phyloP scores from a whole-genome alignment of 1,284 basidiomycete species.

The Cryptococcus depauperatus region DNA sequence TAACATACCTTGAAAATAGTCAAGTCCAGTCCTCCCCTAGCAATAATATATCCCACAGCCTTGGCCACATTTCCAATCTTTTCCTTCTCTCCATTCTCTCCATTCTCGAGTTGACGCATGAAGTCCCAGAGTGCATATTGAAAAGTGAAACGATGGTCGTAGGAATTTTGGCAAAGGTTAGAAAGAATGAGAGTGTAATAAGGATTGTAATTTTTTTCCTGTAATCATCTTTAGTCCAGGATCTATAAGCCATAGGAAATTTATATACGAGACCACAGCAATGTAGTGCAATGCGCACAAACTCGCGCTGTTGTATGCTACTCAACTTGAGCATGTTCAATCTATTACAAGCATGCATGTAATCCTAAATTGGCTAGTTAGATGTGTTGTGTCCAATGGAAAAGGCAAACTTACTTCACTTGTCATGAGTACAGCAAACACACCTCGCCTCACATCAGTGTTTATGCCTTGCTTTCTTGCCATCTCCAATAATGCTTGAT shows the following conservation, averaged over 20 bases:
- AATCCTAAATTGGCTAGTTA: slow-evolving; percentile 80
- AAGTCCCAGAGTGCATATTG: slow-evolving; percentile 99
- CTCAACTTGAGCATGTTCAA: slow-evolving; percentile 73
- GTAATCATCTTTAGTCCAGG: slow-evolving; percentile 5
- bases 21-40: slow-evolving; percentile 62
- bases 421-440: slow-evolving; percentile 91
- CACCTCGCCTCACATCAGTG: slow-evolving; percentile 80
- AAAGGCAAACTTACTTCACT: slow-evolving; percentile 59
- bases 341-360: slow-evolving; percentile 82
- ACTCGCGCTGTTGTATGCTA: slow-evolving; percentile 88
- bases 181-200: slow-evolving; percentile 85
- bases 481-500: slow-evolving; percentile 60
- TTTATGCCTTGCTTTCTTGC: slow-evolving; percentile 97
- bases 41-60: slow-evolving; percentile 77
- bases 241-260: neutral
- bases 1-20: slow-evolving; percentile 67
- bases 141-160: slow-evolving; percentile 77
- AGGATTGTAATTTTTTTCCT: slow-evolving; percentile 91
- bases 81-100: slow-evolving; percentile 27
- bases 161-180: slow-evolving; percentile 49
- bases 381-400: too few species aligned
- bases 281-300: slow-evolving; percentile 82
- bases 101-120: slow-evolving; percentile 61
- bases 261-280: slow-evolving; percentile 77
- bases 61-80: slow-evolving; percentile 52